phyloP scores from a whole-genome alignment of 208 protist genomes.

The Acanthamoeba royreba region DNA sequence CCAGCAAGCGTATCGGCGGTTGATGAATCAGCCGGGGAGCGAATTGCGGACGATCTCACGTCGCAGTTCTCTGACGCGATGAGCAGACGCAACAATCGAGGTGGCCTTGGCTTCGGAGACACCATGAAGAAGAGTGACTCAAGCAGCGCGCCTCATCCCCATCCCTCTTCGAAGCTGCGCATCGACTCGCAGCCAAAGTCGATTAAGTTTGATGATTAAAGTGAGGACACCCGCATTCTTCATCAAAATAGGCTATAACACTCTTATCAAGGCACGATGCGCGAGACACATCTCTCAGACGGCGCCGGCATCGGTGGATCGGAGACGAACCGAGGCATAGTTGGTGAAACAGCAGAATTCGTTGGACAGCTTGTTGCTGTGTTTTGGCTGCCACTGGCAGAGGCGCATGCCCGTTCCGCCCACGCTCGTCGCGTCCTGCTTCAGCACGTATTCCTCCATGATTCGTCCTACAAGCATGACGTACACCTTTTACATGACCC shows the following conservation, averaged over 20 bases:
- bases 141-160: not conserved
- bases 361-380: not conserved
- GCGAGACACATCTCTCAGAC: too few relatives aligned
- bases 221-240: not conserved
- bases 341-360: not conserved
- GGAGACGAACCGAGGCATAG: not conserved
- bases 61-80: not conserved
- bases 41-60: not conserved
- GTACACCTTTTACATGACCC: not conserved
- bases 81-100: not conserved
- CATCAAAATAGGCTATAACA: not conserved
- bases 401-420: not conserved
- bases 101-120: not conserved
- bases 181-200: not conserved
- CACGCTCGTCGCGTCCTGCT: not conserved
- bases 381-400: not conserved
- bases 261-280: not conserved
- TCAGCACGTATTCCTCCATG: not conserved
- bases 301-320: too few relatives aligned
- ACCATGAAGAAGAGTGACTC: not conserved
- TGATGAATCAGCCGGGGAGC: not conserved
- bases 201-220: conserved; percentile 7
- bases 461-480: not conserved
- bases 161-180: not conserved
- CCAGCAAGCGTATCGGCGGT: not conserved